These are phyloP conservation scores for Podospora australis DNA, from an alignment of 495 filamentous ascomycete species.

Conservation along the genomic window DNA sequence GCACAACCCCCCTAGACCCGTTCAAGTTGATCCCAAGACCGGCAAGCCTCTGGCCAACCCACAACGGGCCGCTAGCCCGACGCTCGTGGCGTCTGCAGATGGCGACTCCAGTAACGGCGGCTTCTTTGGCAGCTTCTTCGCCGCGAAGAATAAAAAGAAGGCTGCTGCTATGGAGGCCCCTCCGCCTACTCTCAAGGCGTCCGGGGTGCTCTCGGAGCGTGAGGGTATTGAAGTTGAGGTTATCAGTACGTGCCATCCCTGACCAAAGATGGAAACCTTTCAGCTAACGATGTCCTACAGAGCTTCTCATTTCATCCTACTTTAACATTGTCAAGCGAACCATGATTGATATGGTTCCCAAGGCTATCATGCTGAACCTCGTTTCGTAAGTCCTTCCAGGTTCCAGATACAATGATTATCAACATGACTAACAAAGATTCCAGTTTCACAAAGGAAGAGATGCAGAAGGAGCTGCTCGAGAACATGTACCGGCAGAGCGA, in stretches of 20 bases:
- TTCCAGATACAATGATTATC: background rate
- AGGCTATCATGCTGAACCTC: slow-evolving; percentile 96
- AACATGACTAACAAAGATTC: background rate
- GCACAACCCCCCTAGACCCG: slow-evolving; percentile 71
- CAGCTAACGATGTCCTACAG: slow-evolving; percentile 35
- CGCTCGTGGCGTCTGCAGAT: slow-evolving; percentile 38
- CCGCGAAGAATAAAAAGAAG: slow-evolving; percentile 99
- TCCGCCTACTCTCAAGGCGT: slow-evolving; percentile 87
- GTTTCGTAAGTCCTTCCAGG: slow-evolving; percentile 65
- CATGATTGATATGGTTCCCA: slow-evolving; percentile 99
- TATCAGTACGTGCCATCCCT: slow-evolving; percentile 65
- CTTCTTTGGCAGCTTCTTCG: slow-evolving; percentile 97
- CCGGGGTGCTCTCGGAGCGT: slow-evolving; percentile 83
- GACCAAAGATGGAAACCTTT: background rate
- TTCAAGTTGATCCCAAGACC: slow-evolving; percentile 98
- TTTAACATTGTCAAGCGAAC: slow-evolving; percentile 96
- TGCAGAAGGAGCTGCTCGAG: slow-evolving; percentile 97
- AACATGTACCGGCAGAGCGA: slow-evolving; percentile 90
- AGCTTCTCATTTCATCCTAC: slow-evolving; percentile 93
- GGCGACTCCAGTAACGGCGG: slow-evolving; percentile 55
- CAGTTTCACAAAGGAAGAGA: slow-evolving; percentile 93
- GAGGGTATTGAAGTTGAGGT: slow-evolving; percentile 95
- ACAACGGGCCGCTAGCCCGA: slow-evolving; percentile 65
- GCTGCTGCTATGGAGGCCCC: slow-evolving; percentile 98
- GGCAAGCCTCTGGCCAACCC: slow-evolving; percentile 80